Percentiles rank a stretch among this genome's conserved stretches.
Evolutionary conservation across 345 rosid genomes (phyloP).

Genomic region (Eucalyptus curtisii): DNA sequence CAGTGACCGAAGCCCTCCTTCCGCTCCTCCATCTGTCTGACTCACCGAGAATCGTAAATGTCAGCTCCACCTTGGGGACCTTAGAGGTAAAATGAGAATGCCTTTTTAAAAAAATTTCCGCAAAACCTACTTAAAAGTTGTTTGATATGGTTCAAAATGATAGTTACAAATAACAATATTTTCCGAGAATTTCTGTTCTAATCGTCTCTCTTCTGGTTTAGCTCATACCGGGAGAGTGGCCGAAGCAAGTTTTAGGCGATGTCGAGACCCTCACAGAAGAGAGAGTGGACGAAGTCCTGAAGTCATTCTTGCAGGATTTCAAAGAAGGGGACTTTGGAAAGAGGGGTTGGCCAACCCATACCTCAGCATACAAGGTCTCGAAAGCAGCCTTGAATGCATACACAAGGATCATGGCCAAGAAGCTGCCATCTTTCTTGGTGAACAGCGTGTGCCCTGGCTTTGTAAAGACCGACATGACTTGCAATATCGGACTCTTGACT

Average conservation of each 20-base stretch:
- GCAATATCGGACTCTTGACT: background rate
- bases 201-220: background rate
- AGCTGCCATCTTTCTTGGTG: conserved; percentile 3
- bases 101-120: no score
- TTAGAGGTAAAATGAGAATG: conserved; percentile 4
- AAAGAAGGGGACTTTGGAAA: background rate
- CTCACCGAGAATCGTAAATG: conserved; percentile 24
- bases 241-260: conserved; percentile 1
- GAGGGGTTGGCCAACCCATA: conserved; percentile 9
- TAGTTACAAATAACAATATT: background rate
- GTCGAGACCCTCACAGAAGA: conserved; percentile 11
- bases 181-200: background rate
- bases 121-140: background rate
- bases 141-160: background rate
- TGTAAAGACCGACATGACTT: conserved; percentile 17
- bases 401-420: conserved; percentile 18
- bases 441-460: conserved; percentile 14
- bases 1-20: conserved; percentile 13
- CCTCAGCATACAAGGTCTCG: conserved; percentile 5
- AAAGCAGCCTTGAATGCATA: conserved; percentile 26
- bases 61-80: conserved; percentile 1
- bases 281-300: conserved; percentile 5
- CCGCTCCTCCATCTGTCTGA: conserved; percentile 26
- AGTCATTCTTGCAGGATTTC: conserved; percentile 2
- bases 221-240: conserved; percentile 6